Base-by-base conservation (phyloP, 306 rosid species). In the Cicer chorassanicum region DNA sequence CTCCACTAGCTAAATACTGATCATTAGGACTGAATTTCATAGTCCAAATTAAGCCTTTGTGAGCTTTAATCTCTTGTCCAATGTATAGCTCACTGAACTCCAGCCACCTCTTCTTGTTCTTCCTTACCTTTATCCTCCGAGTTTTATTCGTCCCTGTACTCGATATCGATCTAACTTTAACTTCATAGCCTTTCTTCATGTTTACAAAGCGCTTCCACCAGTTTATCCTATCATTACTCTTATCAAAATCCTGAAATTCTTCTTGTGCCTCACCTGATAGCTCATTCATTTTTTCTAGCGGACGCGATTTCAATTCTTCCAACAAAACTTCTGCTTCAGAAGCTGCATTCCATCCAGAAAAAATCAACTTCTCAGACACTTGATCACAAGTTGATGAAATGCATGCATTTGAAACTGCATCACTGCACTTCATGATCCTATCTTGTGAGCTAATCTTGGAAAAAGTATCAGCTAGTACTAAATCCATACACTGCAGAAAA, bases 1-100 rank as follows among this genome's bases (percentile, higher is more conserved):
- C 98, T 38, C 98, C 97, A 40, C 90, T 91, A 6, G 97, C 98
- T 9, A 93, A 81, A 82, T 83, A 91, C 72, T 85, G 71, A 16
- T 94, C 94, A 74, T 83, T 88, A 53, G 91, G 94, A 86, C 97
- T 93, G 65, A 93, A 93, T 75, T 93, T 91, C 91, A 93, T 87
- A 4, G 89, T 81, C 92, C 94, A 84, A 38, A 93, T 84, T 54
- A 86, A 70, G 72, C 98, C 98, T 39, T 82, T 74, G 82, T 93
- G 98, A 7, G 97, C 97, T 71, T 11, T 46, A 73, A 93, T 82
- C 78, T 91, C 89, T 81, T 91, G 98, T 63, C 87, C 90, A 15
- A 64, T 57, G 43, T 80, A 89, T 34, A 90, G 15, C 9, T 88
- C 96, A 49, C 91, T 76, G 19, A 93, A 82, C 78, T 93, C 96